These are phyloP conservation scores for Auricularia sp. DNA, from an alignment of 768 basidiomycete genomes.

Conservation along the genomic window DNA sequence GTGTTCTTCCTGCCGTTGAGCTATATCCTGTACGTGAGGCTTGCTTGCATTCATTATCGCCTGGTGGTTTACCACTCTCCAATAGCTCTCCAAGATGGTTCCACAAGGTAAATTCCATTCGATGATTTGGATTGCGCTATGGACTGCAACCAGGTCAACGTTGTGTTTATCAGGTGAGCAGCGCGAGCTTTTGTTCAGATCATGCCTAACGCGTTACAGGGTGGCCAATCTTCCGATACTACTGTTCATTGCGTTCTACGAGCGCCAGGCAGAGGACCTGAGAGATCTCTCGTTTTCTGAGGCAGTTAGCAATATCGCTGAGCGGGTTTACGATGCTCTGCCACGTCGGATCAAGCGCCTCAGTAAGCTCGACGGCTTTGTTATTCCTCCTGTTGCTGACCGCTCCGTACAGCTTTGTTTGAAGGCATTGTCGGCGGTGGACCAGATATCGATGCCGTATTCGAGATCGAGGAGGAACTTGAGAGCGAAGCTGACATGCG, in stretches of 20 bases:
- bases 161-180: slow-evolving; percentile 70
- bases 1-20: slow-evolving; percentile 80
- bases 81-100: slow-evolving; percentile 76
- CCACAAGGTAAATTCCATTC: slow-evolving; percentile 59
- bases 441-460: slow-evolving; percentile 70
- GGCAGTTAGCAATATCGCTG: slow-evolving; percentile 54
- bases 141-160: slow-evolving; percentile 52
- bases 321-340: slow-evolving; percentile 61
- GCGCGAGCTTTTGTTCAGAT: not conserved
- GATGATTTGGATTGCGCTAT: slow-evolving; percentile 12
- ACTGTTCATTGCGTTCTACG: slow-evolving; percentile 71
- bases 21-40: slow-evolving; percentile 44
- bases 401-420: slow-evolving; percentile 49
- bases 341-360: slow-evolving; percentile 68
- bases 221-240: slow-evolving; percentile 79
- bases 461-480: slow-evolving; percentile 65
- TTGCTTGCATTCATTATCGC: no score
- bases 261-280: slow-evolving; percentile 67
- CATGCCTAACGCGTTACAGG: slow-evolving; percentile 26
- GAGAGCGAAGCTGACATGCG: slow-evolving; percentile 12
- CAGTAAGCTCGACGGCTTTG: slow-evolving; percentile 36
- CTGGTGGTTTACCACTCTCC: not conserved
- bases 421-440: slow-evolving; percentile 62
- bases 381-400: not conserved
- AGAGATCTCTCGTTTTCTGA: slow-evolving; percentile 63